These are phyloP conservation scores for Linaria vulgaris DNA, from an alignment of 257 asterid genomes.

Conservation along the genomic window DNA sequence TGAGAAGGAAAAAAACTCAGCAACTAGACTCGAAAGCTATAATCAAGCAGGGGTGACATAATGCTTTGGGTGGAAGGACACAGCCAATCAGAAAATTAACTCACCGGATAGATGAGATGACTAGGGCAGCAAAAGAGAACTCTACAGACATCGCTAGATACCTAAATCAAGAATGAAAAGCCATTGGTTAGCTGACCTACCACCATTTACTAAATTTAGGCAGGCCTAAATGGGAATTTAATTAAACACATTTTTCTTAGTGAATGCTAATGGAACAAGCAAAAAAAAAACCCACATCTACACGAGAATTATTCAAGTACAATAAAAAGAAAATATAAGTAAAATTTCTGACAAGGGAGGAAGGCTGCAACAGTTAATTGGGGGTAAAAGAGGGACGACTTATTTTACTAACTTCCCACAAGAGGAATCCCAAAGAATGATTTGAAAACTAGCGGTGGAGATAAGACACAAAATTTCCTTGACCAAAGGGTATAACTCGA, in stretches of 20 bases:
- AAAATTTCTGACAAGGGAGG: constrained; percentile 7
- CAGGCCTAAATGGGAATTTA: constrained; percentile 20
- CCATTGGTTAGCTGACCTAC: constrained; percentile 55
- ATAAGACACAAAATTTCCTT: too few species aligned
- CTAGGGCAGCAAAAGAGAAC: constrained; percentile 61
- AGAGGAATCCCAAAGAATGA: too few species aligned
- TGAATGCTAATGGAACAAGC: constrained; percentile 17
- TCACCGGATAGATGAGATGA: constrained; percentile 60
- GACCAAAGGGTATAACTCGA: too few species aligned
- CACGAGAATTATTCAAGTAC: not conserved
- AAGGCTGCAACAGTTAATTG: not conserved
- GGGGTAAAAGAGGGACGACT: too few species aligned
- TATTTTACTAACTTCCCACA: too few species aligned
- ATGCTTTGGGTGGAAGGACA: constrained; percentile 22
- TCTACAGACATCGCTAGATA: constrained; percentile 82
- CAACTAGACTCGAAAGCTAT: constrained; percentile 26
- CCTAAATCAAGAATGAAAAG: constrained; percentile 77
- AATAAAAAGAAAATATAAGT: not conserved
- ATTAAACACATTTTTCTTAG: not conserved
- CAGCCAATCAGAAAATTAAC: constrained; percentile 37
- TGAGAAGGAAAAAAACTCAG: constrained; percentile 12
- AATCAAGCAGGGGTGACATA: constrained; percentile 20
- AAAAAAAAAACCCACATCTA: constrained; percentile 13
- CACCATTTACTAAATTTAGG: constrained; percentile 25
- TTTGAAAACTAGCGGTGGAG: too few species aligned